These are phyloP conservation scores for Anthoceros angustus DNA, from an alignment of 225 moss, liverwort and hornwort species.

Conservation along the genomic window DNA sequence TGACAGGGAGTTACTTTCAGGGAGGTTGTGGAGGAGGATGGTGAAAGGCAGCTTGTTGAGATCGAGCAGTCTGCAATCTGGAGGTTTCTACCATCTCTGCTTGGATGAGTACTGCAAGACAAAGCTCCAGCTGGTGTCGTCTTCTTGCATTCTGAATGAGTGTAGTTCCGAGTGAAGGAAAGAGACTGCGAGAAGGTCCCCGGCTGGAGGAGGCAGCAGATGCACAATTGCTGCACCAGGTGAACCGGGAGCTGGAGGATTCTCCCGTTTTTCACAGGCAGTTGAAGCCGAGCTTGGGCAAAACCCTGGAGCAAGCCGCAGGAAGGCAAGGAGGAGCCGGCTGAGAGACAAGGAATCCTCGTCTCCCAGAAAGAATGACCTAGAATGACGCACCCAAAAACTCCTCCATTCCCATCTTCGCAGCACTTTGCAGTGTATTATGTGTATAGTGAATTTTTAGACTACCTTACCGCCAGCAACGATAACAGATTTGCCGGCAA, in stretches of 20 bases:
- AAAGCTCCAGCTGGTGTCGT: too few relatives aligned
- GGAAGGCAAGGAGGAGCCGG: background rate
- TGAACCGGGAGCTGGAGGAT: background rate
- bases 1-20: constrained; percentile 54
- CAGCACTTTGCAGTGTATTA: background rate
- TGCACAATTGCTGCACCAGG: background rate
- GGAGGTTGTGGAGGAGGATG: constrained; percentile 74
- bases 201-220: background rate
- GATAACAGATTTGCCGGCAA: too few relatives aligned
- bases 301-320: background rate
- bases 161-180: constrained; percentile 84
- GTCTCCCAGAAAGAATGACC: background rate
- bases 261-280: background rate
- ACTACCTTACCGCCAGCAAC: background rate
- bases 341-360: background rate
- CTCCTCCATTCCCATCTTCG: background rate
- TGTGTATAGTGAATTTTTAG: background rate
- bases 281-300: background rate
- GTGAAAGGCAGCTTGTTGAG: constrained; percentile 71
- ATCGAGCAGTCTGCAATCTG: constrained; percentile 84
- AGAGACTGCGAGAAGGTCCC: constrained; percentile 42
- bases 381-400: background rate
- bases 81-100: too few relatives aligned
- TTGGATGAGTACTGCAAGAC: too few relatives aligned
- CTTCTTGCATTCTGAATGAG: constrained; percentile 64